phyloP scores from a whole-genome alignment of 768 basidiomycete species.

The Candolleomyces efflorescens region DNA sequence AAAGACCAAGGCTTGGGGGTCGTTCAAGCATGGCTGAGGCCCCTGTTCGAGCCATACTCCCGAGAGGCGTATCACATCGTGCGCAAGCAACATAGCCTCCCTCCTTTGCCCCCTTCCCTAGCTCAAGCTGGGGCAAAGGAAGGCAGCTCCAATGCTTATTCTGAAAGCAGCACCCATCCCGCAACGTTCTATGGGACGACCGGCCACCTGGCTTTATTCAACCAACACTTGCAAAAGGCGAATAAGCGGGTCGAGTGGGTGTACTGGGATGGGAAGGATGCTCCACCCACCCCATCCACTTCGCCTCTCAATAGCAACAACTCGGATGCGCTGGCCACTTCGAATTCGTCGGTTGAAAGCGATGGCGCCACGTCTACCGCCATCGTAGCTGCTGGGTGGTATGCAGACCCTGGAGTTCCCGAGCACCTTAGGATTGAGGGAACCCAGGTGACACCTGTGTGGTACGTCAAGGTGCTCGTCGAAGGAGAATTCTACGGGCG shows the following conservation, averaged over 20 bases:
- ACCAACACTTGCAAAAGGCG: slow-evolving; percentile 65
- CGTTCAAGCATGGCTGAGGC: slow-evolving; percentile 55
- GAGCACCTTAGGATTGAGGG: slow-evolving; percentile 29
- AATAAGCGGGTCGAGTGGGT: slow-evolving; percentile 65
- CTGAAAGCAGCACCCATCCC: slow-evolving; percentile 12
- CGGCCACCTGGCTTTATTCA: slow-evolving; percentile 78
- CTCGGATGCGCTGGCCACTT: neutral
- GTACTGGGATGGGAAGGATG: slow-evolving; percentile 39
- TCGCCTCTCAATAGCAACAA: neutral
- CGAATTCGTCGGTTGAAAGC: neutral
- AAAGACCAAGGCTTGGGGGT: slow-evolving; percentile 59
- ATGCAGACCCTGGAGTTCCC: slow-evolving; percentile 15
- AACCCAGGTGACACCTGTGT: slow-evolving; percentile 69
- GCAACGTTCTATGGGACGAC: slow-evolving; percentile 19
- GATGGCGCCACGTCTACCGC: neutral
- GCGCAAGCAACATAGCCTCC: slow-evolving; percentile 64
- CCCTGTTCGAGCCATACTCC: slow-evolving; percentile 62
- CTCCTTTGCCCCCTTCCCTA: slow-evolving; percentile 32
- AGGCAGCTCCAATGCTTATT: slow-evolving; percentile 6
- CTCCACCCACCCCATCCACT: neutral
- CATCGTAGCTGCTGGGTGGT: slow-evolving; percentile 6
- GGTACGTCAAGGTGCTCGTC: slow-evolving; percentile 64
- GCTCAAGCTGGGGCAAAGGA: slow-evolving; percentile 6
- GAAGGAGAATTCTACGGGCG: slow-evolving; percentile 54
- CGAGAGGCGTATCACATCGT: slow-evolving; percentile 57